These are phyloP conservation scores for Mucor racemosus DNA, from an alignment of 371 early-diverging fungal species.

Conservation along the genomic window DNA sequence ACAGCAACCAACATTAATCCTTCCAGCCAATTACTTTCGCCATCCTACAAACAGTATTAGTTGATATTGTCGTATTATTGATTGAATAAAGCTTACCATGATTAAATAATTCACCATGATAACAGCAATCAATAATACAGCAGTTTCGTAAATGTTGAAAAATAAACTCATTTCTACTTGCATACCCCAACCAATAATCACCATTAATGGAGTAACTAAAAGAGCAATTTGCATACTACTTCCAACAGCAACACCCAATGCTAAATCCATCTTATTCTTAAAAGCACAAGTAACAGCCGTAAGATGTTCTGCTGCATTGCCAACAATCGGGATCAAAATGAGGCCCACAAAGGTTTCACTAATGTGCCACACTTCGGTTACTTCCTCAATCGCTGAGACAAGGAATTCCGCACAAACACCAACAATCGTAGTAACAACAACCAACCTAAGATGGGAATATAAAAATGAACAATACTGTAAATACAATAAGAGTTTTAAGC, in stretches of 20 bases:
- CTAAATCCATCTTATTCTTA: constrained; percentile 90
- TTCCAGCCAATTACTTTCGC: constrained; percentile 86
- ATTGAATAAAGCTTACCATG: constrained; percentile 30
- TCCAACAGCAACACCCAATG: constrained; percentile 86
- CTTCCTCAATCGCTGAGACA: constrained; percentile 80
- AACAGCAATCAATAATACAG: constrained; percentile 81
- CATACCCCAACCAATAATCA: constrained; percentile 89
- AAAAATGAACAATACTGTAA: background rate
- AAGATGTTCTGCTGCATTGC: constrained; percentile 84
- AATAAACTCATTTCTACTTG: constrained; percentile 73
- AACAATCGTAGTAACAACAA: constrained; percentile 60
- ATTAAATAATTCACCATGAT: constrained; percentile 84
- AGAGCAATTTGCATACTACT: constrained; percentile 93
- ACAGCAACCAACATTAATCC: constrained; percentile 77
- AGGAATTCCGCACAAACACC: constrained; percentile 83
- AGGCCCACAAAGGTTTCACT: constrained; percentile 85
- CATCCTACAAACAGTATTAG: constrained; percentile 43
- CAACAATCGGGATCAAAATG: constrained; percentile 85
- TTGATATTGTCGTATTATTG: background rate
- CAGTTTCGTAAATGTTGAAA: constrained; percentile 84
- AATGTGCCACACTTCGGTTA: constrained; percentile 65
- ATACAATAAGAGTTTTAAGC: background rate
- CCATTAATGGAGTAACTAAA: constrained; percentile 85
- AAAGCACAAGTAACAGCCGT: constrained; percentile 83
- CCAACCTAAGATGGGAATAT: constrained; percentile 4